A percentile compares a stretch with the other conserved stretches of the same genome.
Evolutionary conservation across 768 basidiomycete species (phyloP).

Genomic region (Holtermannia corniformis): DNA sequence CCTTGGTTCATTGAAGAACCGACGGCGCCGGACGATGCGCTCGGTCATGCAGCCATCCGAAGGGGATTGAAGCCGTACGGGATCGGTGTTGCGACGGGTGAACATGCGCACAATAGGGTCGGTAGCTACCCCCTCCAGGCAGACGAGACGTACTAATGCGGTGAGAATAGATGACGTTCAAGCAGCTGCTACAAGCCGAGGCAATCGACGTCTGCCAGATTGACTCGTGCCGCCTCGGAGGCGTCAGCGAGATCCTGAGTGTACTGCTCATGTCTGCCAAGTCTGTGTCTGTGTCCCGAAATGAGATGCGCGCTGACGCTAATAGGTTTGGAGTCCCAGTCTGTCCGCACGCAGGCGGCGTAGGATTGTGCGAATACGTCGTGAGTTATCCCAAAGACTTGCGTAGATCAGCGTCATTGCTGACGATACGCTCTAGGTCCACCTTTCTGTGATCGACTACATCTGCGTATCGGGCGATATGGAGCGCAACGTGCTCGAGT

Average conservation of each 20-base stretch:
- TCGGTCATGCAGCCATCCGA: constrained; percentile 52
- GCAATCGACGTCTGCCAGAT: constrained; percentile 95
- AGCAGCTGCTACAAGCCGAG: constrained; percentile 74
- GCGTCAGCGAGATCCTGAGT: constrained; percentile 85
- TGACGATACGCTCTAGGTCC: constrained; percentile 31
- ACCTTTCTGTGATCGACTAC: constrained; percentile 73
- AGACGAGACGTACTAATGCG: background rate
- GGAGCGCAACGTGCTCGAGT: constrained; percentile 82
- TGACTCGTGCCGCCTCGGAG: constrained; percentile 85
- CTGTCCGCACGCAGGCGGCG: constrained; percentile 90
- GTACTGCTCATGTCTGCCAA: constrained; percentile 86
- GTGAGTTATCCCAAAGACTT: constrained; percentile 42
- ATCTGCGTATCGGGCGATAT: constrained; percentile 82
- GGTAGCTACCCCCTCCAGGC: background rate
- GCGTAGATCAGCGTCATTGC: background rate
- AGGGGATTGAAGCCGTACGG: constrained; percentile 65
- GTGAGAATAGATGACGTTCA: constrained; percentile 52
- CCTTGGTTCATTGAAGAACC: constrained; percentile 98
- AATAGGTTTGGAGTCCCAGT: constrained; percentile 73
- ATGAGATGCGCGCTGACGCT: no score
- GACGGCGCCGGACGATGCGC: constrained; percentile 81
- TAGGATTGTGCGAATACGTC: constrained; percentile 85
- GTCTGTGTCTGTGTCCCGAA: no score
- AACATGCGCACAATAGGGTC: constrained; percentile 76
- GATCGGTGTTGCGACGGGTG: constrained; percentile 87